Percentiles rank a stretch among this genome's conserved stretches.
These are phyloP conservation scores for Daldinia grandis DNA, from an alignment of 495 filamentous ascomycete species.

Conservation along the genomic window DNA sequence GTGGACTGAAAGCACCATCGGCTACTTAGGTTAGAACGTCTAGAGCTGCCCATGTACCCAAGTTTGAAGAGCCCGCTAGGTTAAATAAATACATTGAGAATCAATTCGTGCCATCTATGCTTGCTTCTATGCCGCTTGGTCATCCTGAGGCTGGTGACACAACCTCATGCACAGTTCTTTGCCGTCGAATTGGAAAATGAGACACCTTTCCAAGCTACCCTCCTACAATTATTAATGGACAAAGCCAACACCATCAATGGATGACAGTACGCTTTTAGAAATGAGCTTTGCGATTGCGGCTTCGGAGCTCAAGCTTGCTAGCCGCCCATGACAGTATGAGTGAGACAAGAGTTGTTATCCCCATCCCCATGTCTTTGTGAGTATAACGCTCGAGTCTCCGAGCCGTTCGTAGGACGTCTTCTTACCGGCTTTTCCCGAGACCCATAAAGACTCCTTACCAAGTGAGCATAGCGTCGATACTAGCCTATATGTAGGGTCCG, in stretches of 20 bases:
- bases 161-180: conserved; percentile 39
- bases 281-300: conserved; percentile 37
- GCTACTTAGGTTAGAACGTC: conserved; percentile 20
- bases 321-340: conserved; percentile 7
- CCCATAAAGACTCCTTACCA: conserved; percentile 29
- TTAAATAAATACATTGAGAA: conserved; percentile 24
- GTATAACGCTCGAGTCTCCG: conserved; percentile 2
- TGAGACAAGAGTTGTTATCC: conserved; percentile 4
- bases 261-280: conserved; percentile 40
- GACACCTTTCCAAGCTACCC: conserved; percentile 18
- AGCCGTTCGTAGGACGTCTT: conserved; percentile 9
- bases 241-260: conserved; percentile 28
- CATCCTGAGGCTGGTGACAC: conserved; percentile 40
- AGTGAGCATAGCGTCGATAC: conserved; percentile 41
- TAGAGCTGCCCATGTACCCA: conserved; percentile 26
- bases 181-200: conserved; percentile 37
- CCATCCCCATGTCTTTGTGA: background rate
- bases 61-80: conserved; percentile 26
- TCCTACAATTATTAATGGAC: conserved; percentile 34
- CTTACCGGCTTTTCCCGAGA: conserved; percentile 40
- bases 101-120: conserved; percentile 13
- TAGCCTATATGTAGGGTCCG: conserved; percentile 33
- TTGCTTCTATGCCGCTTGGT: conserved; percentile 13
- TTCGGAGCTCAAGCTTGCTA: conserved; percentile 32
- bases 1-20: background rate